Conservation (phyloP, 257 asterid species). For the Coffea canephora region DNA sequence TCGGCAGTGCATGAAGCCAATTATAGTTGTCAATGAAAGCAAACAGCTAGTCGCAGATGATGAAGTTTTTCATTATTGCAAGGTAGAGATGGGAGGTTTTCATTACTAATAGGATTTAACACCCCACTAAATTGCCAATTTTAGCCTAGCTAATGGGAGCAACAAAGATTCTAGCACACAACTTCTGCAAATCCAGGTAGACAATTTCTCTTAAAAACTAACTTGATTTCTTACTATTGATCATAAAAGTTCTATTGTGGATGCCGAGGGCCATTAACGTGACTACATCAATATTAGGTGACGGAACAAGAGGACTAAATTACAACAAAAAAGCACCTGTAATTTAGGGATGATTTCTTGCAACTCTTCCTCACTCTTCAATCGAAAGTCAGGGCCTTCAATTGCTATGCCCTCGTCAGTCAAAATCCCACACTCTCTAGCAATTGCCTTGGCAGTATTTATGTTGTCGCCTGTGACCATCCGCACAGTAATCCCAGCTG, state of each 20-base stretch:
- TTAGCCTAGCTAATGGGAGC: neutral
- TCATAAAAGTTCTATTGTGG: neutral
- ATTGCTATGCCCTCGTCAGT: constrained; percentile 77
- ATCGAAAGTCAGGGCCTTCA: constrained; percentile 87
- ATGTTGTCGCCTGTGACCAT: constrained; percentile 96
- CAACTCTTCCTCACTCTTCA: constrained; percentile 64
- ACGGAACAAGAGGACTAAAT: neutral
- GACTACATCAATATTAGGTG: neutral
- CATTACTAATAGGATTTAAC: neutral
- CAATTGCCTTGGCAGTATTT: constrained; percentile 89
- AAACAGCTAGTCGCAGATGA: neutral
- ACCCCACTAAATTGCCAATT: neutral
- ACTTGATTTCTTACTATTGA: neutral
- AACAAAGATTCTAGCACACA: neutral
- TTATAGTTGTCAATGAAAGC: neutral
- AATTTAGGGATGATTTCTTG: constrained; percentile 68
- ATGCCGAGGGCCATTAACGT: neutral
- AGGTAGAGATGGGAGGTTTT: neutral
- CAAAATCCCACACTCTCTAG: constrained; percentile 88
- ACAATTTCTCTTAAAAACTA: neutral
- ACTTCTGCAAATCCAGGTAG: neutral
- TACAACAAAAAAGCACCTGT: constrained; percentile 46
- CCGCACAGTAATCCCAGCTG: constrained; percentile 79
- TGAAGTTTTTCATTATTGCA: neutral
- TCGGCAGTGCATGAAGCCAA: constrained; percentile 8